Percentiles rank a stretch among this genome's conserved stretches.
Evolutionary conservation across 768 basidiomycete species (phyloP).

Genomic region (Phaeotremella skinneri): DNA sequence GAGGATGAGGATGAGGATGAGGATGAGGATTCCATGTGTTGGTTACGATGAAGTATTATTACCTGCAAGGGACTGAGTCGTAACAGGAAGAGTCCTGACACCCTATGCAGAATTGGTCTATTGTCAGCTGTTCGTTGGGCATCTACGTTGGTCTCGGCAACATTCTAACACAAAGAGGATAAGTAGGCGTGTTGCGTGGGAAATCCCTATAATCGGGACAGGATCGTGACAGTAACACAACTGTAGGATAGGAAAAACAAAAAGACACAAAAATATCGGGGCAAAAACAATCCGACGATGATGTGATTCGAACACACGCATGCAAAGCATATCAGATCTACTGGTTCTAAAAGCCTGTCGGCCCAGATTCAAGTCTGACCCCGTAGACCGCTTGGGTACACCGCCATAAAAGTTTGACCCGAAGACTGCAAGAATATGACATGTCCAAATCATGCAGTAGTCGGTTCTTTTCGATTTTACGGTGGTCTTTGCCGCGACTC

Average conservation of each 20-base stretch:
- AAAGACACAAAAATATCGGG: not conserved
- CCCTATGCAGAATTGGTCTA: too few relatives aligned
- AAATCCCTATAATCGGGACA: too few relatives aligned
- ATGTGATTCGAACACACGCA: not conserved
- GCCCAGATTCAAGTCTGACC: not conserved
- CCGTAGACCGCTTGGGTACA: not conserved
- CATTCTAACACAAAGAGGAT: not conserved
- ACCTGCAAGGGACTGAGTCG: too few relatives aligned
- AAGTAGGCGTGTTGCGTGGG: too few relatives aligned
- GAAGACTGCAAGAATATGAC: not conserved
- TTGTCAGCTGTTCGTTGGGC: not conserved
- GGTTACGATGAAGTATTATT: too few relatives aligned
- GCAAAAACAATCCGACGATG: not conserved
- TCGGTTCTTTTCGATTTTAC: not conserved
- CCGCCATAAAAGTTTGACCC: not conserved
- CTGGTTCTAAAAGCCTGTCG: not conserved
- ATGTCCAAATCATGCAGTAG: not conserved
- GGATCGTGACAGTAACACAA: too few relatives aligned
- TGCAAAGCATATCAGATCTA: not conserved
- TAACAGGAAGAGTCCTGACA: too few relatives aligned
- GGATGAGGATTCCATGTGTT: too few relatives aligned
- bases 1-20: not conserved
- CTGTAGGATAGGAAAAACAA: not conserved
- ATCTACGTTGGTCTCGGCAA: not conserved
- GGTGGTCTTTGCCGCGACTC: not conserved